Evolutionary conservation across 192 early-diverging fungal species (phyloP).

Genomic region (Mortierella antarctica): DNA sequence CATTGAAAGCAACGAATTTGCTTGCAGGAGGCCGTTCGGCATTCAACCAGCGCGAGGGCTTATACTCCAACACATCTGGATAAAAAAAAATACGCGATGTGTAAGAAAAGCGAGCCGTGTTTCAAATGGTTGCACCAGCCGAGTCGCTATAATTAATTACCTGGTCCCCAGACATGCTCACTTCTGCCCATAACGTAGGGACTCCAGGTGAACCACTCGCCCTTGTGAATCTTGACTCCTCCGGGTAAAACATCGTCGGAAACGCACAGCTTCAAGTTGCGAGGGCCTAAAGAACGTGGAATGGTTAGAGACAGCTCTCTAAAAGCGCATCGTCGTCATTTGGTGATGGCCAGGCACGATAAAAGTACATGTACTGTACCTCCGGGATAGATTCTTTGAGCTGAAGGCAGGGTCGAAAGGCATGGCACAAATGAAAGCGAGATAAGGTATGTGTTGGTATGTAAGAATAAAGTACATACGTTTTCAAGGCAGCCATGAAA

Average conservation of each 20-base stretch:
- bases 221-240: slow-evolving; percentile 65
- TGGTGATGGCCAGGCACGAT: no score
- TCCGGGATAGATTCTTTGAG: no score
- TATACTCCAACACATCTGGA: slow-evolving; percentile 66
- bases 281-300: slow-evolving; percentile 58
- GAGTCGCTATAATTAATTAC: no score
- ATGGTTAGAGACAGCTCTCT: no score
- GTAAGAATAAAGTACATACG: not conserved
- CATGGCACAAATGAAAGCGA: not conserved
- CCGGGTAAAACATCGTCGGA: slow-evolving; percentile 72
- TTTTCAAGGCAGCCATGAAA: no score
- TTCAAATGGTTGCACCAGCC: no score
- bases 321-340: no score
- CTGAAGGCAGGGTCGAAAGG: no score
- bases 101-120: no score
- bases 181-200: slow-evolving; percentile 67
- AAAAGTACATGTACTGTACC: no score
- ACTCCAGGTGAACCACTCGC: slow-evolving; percentile 60
- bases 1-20: slow-evolving; percentile 67
- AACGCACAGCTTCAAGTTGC: slow-evolving; percentile 61
- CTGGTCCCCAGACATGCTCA: slow-evolving; percentile 67
- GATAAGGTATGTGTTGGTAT: not conserved
- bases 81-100: no score
- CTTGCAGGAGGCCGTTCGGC: slow-evolving; percentile 47
- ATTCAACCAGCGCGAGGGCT: slow-evolving; percentile 74